Evolutionary conservation across 1,284 basidiomycete species (phyloP).

Genomic region (Fomitopsis schrenkii): DNA sequence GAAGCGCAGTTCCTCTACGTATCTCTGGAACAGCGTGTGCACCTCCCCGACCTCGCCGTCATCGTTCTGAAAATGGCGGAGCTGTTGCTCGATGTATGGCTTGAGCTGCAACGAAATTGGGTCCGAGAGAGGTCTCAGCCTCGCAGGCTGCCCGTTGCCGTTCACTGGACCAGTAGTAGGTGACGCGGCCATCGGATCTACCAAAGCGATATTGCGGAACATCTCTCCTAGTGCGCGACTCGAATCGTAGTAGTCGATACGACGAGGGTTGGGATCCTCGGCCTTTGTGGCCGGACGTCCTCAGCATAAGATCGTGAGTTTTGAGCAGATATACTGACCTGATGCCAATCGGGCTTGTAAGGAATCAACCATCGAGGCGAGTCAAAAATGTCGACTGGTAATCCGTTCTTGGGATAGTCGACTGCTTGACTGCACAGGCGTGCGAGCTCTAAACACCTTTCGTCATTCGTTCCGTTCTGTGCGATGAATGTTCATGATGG

Average conservation of each 20-base stretch:
- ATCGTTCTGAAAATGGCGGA: conserved; percentile 28
- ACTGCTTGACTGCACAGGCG: conserved; percentile 65
- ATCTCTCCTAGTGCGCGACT: conserved; percentile 63
- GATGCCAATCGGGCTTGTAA: conserved; percentile 74
- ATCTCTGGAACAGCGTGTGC: conserved; percentile 41
- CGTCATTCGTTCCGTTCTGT: conserved; percentile 65
- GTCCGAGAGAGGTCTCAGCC: conserved; percentile 33
- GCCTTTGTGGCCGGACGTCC: conserved; percentile 30
- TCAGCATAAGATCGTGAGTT: background rate
- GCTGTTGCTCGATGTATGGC: conserved; percentile 34
- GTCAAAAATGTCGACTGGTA: conserved; percentile 49
- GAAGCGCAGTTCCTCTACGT: conserved; percentile 62
- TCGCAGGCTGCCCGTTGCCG: conserved; percentile 3
- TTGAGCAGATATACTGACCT: conserved; percentile 6
- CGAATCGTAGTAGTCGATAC: conserved; percentile 68
- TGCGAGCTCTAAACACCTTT: conserved; percentile 59
- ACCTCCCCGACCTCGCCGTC: conserved; percentile 33
- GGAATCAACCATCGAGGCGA: conserved; percentile 49
- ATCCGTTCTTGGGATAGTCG: conserved; percentile 72
- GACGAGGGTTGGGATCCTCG: conserved; percentile 53
- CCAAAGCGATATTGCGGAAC: conserved; percentile 56
- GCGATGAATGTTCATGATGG: background rate
- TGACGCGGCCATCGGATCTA: conserved; percentile 31
- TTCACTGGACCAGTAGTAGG: conserved; percentile 12
- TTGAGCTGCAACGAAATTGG: conserved; percentile 45